Percentiles rank a stretch among this genome's conserved stretches.
These are phyloP conservation scores for Starmerella gropengiesseri DNA, from an alignment of 805 yeast genomes.

Conservation along the genomic window DNA sequence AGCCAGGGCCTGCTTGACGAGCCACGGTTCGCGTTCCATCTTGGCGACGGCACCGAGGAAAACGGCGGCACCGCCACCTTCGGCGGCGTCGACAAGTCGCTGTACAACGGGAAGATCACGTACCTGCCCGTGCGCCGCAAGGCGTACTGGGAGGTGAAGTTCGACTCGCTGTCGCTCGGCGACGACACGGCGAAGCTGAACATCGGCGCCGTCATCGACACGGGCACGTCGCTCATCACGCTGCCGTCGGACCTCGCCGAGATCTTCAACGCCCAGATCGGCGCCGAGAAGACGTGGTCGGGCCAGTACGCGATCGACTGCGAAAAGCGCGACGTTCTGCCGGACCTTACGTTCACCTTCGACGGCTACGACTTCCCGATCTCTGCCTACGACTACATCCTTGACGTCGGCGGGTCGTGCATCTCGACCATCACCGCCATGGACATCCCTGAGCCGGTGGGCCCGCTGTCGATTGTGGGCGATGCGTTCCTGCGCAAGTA, in stretches of 20 bases:
- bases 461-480: constrained; percentile 92
- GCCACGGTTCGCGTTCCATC: constrained; percentile 78
- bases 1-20: constrained; percentile 69
- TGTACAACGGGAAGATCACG: constrained; percentile 72
- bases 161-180: constrained; percentile 84
- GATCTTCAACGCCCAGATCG: constrained; percentile 87
- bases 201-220: constrained; percentile 96
- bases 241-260: constrained; percentile 94
- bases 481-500: constrained; percentile 93
- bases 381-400: constrained; percentile 79
- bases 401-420: constrained; percentile 91
- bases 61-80: constrained; percentile 90
- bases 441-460: constrained; percentile 96
- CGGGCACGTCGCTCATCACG: constrained; percentile 94
- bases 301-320: constrained; percentile 95
- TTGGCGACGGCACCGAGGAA: constrained; percentile 61
- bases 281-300: constrained; percentile 94
- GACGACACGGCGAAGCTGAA: constrained; percentile 77
- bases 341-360: constrained; percentile 84
- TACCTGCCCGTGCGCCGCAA: constrained; percentile 98
- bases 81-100: constrained; percentile 79
- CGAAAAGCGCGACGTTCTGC: constrained; percentile 68
- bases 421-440: constrained; percentile 92
- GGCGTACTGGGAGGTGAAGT: constrained; percentile 98
- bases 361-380: constrained; percentile 87